Conservation (phyloP, 352 stramenopile species). For the Peronospora farinosa region DNA sequence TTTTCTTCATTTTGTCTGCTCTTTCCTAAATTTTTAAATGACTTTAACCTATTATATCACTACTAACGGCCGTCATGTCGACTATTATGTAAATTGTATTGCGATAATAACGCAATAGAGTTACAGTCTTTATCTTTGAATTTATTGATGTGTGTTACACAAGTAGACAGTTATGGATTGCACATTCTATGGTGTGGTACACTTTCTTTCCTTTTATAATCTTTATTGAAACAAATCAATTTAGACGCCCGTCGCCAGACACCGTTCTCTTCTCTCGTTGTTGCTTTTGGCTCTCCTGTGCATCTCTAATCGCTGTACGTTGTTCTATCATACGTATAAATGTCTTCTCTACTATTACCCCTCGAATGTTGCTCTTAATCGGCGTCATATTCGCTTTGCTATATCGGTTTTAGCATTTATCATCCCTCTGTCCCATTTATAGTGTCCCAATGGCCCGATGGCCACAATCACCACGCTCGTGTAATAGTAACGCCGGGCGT, state of each 20-base stretch:
- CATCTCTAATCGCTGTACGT: slow-evolving; percentile 14
- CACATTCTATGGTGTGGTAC: too few relatives aligned
- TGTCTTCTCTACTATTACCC: neutral
- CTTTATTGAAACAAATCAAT: too few relatives aligned
- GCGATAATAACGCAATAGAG: too few relatives aligned
- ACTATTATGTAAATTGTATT: too few relatives aligned
- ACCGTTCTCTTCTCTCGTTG: neutral
- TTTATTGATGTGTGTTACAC: too few relatives aligned
- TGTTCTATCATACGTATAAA: neutral
- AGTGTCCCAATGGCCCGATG: slow-evolving; percentile 31
- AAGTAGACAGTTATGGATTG: too few relatives aligned
- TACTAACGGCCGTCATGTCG: too few relatives aligned
- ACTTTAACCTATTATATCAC: too few relatives aligned
- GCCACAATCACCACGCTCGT: slow-evolving; percentile 26
- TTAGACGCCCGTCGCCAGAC: too few relatives aligned
- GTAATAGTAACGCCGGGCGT: slow-evolving; percentile 9
- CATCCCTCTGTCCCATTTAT: slow-evolving; percentile 16
- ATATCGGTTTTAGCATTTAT: slow-evolving; percentile 5
- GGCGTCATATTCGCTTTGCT: neutral
- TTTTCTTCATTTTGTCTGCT: too few relatives aligned
- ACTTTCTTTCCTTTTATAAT: slow-evolving; percentile 1
- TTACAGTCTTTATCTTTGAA: too few relatives aligned
- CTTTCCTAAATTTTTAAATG: too few relatives aligned
- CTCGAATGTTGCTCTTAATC: neutral
- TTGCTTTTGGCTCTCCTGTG: neutral